Evolutionary conservation across 2,329 filamentous ascomycete species (phyloP), one percentile per base, ranked within the genome.

Genomic region (Fusarium sp.): DNA sequence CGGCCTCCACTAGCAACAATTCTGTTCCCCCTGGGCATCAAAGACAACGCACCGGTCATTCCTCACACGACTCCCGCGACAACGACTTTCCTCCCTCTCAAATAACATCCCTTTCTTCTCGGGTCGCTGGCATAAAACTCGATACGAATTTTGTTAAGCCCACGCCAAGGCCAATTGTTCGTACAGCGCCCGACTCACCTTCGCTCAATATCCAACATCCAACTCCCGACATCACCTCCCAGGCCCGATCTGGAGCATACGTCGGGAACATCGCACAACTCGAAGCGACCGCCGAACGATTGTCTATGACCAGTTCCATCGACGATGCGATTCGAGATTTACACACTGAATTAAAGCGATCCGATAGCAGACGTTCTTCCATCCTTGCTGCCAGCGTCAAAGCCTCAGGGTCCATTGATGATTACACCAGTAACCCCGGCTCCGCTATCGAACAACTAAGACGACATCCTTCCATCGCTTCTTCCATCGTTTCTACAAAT

Each of bases 271-370:
- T 95, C 71, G 90, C 91, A 74, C 89, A 91, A 56, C 89, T 95
- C 71, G 93, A 96, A 82, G 91, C 92, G 74, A 92, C 90, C 17
- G 93, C 93, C 55, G 93, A 95, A 82, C 88, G 90, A 73, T 86
- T 95, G 81, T 93, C 92, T 75, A 89, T 89, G 84, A 91, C 90
- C 64, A 93, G 91, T 71, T 94, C 93, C 70, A 93, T 95, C 78
- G 92, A 93, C 77, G 90, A 93, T 84, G 92, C 93, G 75, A 95
- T 95, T 77, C 89, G 92, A 67, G 90, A 92, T 78, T 86, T 94
- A 74, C 91, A 94, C 81, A 86, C 90, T 69, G 91, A 93, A 81
- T 85, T 93, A 79, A 94, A 93, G 82, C 88, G 90, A 74, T 89
- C 86, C 79, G 92, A 93, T 79, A 93, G 90, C 79, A 87, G 89